Base-by-base conservation (phyloP, 169 alveolate species). In the Eimeria praecox region DNA sequence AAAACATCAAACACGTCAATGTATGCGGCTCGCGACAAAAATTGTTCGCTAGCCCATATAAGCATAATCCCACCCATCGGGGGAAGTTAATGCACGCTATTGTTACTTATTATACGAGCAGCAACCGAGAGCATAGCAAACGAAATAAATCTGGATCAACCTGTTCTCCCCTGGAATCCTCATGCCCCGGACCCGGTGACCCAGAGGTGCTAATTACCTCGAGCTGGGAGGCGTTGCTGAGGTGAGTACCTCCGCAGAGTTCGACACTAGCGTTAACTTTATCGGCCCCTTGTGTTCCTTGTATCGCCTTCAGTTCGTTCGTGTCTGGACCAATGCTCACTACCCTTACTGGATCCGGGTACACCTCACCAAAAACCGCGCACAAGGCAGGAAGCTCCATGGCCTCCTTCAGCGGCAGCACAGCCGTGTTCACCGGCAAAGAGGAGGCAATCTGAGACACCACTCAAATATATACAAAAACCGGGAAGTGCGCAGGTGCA, bases 241-340 rank as follows among this genome's bases (percentile, higher is more conserved):
- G 97, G 90, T 98, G 99, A 35, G 99, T 98, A 22, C 99, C 99
- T 42, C 99, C 99, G 95, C 99, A 98, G 54, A 98, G 97, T 90
- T 98, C 99, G 35, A 98, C 97, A 30, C 99, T 97, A 87, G 97
- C 90, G 49, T 94, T 94, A 12, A 94, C 91, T 86, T 97, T 97
- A 40, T 87, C 94, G n/a, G 80, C 94, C 49, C 94, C 94, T 18
- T 87, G 94, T 44, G 94, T 87, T 6, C 12, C 83, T 42, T 64
- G 80, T 40, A 87, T 87, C 20, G 46, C 35, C 83, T 96, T 69
- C 40, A 97, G 80, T 30, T 93, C 93, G 35, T 97, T 96, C 14
- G 97, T 97, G 87, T 95, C 97, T 49, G 97, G 95, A 40, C 98
- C 98, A 54, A 98, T 98, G 69, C 98, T 95, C 35, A 98, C 98